Base-by-base conservation (phyloP, 2,329 filamentous ascomycete species). In the Pyricularia grisea region DNA sequence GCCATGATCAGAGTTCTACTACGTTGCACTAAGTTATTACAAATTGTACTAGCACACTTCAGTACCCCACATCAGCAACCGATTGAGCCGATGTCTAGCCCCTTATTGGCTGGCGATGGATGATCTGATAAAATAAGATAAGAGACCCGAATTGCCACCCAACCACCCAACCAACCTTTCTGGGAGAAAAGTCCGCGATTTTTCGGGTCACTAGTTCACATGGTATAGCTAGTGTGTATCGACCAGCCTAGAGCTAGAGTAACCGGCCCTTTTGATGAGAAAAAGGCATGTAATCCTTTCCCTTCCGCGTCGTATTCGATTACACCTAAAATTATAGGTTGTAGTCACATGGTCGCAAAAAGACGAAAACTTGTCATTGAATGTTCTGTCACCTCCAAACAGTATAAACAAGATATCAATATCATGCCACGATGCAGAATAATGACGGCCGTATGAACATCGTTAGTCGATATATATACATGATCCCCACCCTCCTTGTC, bases 111-210 rank as follows among this genome's bases (percentile, higher is more conserved):
- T 23, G 58, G 66, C 72, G 72, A 73, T 50, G 42, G 42, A 50
- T 73, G 68, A 73, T 73, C 72, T 73, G 72, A 73, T 73, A 73
- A 73, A 69, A 69, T 27, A 42, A 67, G 42, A 67, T 68, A 69
- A 69, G 36, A n/a, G 6, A 30, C 23, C 31, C 58, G 4, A 42
- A 12, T 42, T 9, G 61, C 12, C 61, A 27, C 25, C 14, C n/a
- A n/a, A n/a, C n/a, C n/a, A n/a, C n/a, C n/a, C n/a, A n/a, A n/a
- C n/a, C n/a, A n/a, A n/a, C n/a, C 17, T 7, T 50, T 7, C 2
- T 42, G 14, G 42, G 42, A n/a, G 17, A 50, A 50, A 50, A n/a
- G 42, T 50, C 42, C 42, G 42, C 14, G 42, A 50, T n/a, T 50
- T 50, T 50, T n/a, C 14, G 42, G 42, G 17, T 50, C 17, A 17